These are phyloP conservation scores for Aspergillus saccharolyticus DNA, from an alignment of 495 filamentous ascomycete species.

Conservation along the genomic window DNA sequence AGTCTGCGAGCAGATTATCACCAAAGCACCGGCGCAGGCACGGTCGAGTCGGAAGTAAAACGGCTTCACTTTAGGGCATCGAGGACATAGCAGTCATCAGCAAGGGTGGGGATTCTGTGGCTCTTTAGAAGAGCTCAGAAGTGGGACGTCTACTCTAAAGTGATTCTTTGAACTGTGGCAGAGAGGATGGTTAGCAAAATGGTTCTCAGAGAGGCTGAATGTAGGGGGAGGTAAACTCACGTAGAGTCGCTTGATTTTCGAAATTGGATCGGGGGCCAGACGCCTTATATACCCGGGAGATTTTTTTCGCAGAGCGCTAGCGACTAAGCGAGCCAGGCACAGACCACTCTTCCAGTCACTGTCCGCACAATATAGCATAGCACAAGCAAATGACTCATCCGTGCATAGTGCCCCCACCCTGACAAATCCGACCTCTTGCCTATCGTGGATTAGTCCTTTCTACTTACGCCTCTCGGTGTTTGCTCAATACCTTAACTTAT, in stretches of 20 bases:
- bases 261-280: not conserved
- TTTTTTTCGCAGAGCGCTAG: not conserved
- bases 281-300: not conserved
- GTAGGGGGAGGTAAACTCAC: not conserved
- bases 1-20: conserved; percentile 15
- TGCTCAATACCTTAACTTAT: too few species aligned
- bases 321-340: not conserved
- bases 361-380: too few species aligned
- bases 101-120: conserved; percentile 72
- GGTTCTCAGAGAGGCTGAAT: not conserved
- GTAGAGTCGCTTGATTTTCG: not conserved
- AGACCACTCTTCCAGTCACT: too few species aligned
- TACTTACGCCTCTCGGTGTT: too few species aligned
- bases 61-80: conserved; percentile 67
- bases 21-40: conserved; percentile 27
- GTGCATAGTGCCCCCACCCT: too few species aligned
- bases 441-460: too few species aligned
- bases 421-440: too few species aligned
- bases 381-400: too few species aligned
- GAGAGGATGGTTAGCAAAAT: not conserved
- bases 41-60: conserved; percentile 54
- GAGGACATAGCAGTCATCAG: conserved; percentile 65
- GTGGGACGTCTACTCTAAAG: conserved; percentile 82
- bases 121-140: conserved; percentile 75
- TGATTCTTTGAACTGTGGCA: conserved; percentile 71